Percentiles rank a stretch among this genome's conserved stretches.
Conservation (phyloP, 805 yeast species). For the Nakazawaea ernobii region DNA sequence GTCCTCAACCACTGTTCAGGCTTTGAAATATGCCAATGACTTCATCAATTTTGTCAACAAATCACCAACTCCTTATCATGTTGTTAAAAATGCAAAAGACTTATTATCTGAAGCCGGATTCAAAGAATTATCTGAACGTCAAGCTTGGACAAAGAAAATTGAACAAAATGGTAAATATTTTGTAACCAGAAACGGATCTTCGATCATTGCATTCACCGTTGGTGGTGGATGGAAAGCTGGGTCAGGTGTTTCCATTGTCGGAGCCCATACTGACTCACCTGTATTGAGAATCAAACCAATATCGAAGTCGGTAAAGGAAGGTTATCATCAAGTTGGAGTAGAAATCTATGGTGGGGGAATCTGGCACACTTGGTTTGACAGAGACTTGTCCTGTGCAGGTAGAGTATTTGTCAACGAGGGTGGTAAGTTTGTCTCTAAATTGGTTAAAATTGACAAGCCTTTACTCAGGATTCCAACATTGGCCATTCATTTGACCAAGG, state of each 20-base stretch:
- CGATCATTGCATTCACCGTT: conserved; percentile 80
- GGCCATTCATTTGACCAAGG: conserved; percentile 87
- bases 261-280: conserved; percentile 97
- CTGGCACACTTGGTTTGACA: conserved; percentile 96
- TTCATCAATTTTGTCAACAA: conserved; percentile 74
- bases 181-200: conserved; percentile 86
- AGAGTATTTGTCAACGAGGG: conserved; percentile 65
- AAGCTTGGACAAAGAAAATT: conserved; percentile 57
- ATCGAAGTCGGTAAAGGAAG: conserved; percentile 63
- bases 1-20: not conserved
- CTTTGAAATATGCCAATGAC: conserved; percentile 41
- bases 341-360: conserved; percentile 95
- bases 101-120: conserved; percentile 60
- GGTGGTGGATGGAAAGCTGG: conserved; percentile 73
- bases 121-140: conserved; percentile 64
- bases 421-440: conserved; percentile 52
- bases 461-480: conserved; percentile 87
- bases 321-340: conserved; percentile 85
- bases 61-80: conserved; percentile 95
- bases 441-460: conserved; percentile 80
- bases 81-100: conserved; percentile 61
- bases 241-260: conserved; percentile 80
- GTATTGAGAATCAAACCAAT: conserved; percentile 84
- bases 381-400: conserved; percentile 89
- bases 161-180: conserved; percentile 61